A percentile compares a stretch with the other conserved stretches of the same genome.
Conservation (phyloP, 345 rosid genomes). For the Pistacia integerrima region DNA sequence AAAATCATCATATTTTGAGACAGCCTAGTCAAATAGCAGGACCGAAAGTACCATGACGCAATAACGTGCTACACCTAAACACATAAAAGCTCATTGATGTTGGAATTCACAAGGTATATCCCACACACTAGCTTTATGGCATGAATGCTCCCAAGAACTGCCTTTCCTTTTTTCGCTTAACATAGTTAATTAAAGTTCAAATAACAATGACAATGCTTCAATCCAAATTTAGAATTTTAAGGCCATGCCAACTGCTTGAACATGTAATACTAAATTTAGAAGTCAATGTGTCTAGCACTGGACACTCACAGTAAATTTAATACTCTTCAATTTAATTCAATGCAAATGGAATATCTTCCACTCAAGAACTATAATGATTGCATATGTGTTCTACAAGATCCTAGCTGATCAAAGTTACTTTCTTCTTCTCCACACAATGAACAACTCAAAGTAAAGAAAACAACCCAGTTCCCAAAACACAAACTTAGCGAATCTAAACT, state of each 20-base stretch:
- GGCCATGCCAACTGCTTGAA: constrained; percentile 2
- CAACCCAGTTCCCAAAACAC: too few species aligned
- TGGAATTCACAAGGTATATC: neutral
- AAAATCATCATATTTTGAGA: neutral
- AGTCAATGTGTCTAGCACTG: too few species aligned
- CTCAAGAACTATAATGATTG: neutral
- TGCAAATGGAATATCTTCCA: neutral
- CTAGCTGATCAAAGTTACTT: neutral
- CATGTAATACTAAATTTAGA: too few species aligned
- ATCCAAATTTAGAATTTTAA: neutral
- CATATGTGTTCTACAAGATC: neutral
- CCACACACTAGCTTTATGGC: neutral
- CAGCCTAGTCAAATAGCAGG: neutral
- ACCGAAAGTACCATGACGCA: neutral
- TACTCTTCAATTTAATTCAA: neutral
- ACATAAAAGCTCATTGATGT: neutral
- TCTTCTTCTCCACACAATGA: neutral
- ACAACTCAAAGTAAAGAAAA: neutral
- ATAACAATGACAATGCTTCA: neutral
- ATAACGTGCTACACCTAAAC: neutral
- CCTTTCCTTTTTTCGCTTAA: neutral
- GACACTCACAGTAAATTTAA: neutral
- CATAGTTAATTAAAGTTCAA: neutral
- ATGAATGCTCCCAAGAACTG: neutral
- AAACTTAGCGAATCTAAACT: too few species aligned